A percentile compares a stretch with the other conserved stretches of the same genome.
These are phyloP conservation scores for Leucosporidium scottii DNA, from an alignment of 768 basidiomycete genomes.

Conservation along the genomic window DNA sequence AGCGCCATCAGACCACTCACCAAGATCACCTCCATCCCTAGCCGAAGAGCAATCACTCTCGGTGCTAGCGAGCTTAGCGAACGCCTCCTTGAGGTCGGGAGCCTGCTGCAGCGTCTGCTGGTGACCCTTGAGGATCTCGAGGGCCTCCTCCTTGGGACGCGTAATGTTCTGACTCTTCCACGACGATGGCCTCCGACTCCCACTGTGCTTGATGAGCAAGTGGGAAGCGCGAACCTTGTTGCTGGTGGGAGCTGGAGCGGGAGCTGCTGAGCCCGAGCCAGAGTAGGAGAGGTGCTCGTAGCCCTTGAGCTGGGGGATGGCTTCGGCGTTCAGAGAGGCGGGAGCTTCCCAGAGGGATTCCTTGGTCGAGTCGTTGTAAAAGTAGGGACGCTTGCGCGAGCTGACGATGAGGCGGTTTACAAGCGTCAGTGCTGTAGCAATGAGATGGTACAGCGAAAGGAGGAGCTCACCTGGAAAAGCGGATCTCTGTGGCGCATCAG, in stretches of 20 bases:
- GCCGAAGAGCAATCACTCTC: constrained; percentile 91
- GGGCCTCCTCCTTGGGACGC: constrained; percentile 80
- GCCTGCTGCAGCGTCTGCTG: constrained; percentile 57
- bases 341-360: constrained; percentile 67
- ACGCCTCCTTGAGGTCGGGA: constrained; percentile 48
- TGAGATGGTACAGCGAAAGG: no score
- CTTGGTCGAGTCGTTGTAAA: constrained; percentile 65
- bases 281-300: constrained; percentile 36
- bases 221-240: constrained; percentile 83
- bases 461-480: not conserved
- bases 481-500: not conserved
- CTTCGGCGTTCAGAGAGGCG: constrained; percentile 15
- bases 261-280: constrained; percentile 23
- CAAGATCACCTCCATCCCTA: constrained; percentile 73
- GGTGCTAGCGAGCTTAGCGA: constrained; percentile 63
- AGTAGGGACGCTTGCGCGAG: constrained; percentile 74
- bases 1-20: constrained; percentile 5
- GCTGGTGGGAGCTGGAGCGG: constrained; percentile 40
- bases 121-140: constrained; percentile 62
- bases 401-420: constrained; percentile 34
- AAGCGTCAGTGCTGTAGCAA: no score
- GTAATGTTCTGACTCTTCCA: constrained; percentile 68
- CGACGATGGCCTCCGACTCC: constrained; percentile 44
- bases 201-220: constrained; percentile 77
- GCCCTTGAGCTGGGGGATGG: constrained; percentile 32